Percentiles rank a stretch among this genome's conserved stretches.
Evolutionary conservation across 208 protist genomes (phyloP).

Genomic region (Herpetomonas samuelpessoai): DNA sequence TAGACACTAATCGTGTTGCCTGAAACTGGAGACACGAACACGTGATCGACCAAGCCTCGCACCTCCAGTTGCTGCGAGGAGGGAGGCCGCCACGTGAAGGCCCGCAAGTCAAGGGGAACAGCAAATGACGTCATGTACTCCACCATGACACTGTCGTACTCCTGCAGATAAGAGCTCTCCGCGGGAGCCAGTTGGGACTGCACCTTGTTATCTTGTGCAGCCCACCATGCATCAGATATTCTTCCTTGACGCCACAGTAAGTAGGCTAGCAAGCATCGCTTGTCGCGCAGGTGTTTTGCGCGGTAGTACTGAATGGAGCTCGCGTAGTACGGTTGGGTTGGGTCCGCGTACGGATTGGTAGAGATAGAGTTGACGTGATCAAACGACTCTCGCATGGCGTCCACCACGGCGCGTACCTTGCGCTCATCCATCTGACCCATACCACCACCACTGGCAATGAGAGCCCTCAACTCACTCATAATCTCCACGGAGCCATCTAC

Average conservation of each 20-base stretch:
- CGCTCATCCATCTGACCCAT: slow-evolving; percentile 66
- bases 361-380: slow-evolving; percentile 48
- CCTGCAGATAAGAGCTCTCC: slow-evolving; percentile 65
- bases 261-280: slow-evolving; percentile 79
- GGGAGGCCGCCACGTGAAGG: slow-evolving; percentile 78
- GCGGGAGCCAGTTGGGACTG: slow-evolving; percentile 35
- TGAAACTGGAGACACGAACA: slow-evolving; percentile 71
- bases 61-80: slow-evolving; percentile 75
- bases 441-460: slow-evolving; percentile 57
- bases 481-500: slow-evolving; percentile 69
- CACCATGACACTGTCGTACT: slow-evolving; percentile 79
- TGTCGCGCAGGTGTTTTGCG: slow-evolving; percentile 73
- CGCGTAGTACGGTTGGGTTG: slow-evolving; percentile 69
- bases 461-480: slow-evolving; percentile 76
- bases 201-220: slow-evolving; percentile 65
- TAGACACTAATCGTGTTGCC: slow-evolving; percentile 74
- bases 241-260: slow-evolving; percentile 69
- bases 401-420: slow-evolving; percentile 62
- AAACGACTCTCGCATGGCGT: slow-evolving; percentile 53
- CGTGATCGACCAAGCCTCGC: slow-evolving; percentile 59
- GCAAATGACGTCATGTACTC: slow-evolving; percentile 89
- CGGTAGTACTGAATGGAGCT: slow-evolving; percentile 69
- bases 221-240: slow-evolving; percentile 73
- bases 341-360: slow-evolving; percentile 70
- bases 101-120: slow-evolving; percentile 74